Percentiles rank a stretch among this genome's conserved stretches.
Conservation (phyloP, 306 rosid species). For the Cucurbita pepo region DNA sequence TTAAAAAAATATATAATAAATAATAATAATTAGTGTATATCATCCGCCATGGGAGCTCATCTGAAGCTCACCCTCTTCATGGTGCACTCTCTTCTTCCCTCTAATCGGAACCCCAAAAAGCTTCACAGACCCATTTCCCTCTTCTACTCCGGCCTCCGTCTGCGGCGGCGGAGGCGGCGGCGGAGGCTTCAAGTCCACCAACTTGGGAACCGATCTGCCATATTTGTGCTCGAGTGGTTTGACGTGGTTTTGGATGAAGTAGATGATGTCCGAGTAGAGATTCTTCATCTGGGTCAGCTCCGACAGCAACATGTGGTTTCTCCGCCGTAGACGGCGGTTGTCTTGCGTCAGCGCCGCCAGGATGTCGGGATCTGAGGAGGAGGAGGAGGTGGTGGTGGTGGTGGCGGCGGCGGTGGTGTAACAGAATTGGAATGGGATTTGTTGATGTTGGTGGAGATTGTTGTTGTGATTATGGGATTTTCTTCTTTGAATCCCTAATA, state of each 20-base stretch:
- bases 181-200: neutral
- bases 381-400: neutral
- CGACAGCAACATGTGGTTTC: slow-evolving; percentile 53
- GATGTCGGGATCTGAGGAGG: slow-evolving; percentile 13
- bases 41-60: neutral
- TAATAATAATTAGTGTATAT: too few relatives aligned
- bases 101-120: slow-evolving; percentile 6
- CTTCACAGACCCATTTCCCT: neutral
- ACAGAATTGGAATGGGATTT: slow-evolving; percentile 10
- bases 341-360: slow-evolving; percentile 48
- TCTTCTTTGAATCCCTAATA: slow-evolving; percentile 62
- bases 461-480: slow-evolving; percentile 20
- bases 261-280: slow-evolving; percentile 66
- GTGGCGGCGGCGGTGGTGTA: slow-evolving; percentile 6
- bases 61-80: neutral
- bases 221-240: slow-evolving; percentile 18
- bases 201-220: neutral
- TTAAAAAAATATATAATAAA: too few relatives aligned
- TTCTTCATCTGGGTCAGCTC: slow-evolving; percentile 68
- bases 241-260: slow-evolving; percentile 66
- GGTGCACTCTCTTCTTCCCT: neutral
- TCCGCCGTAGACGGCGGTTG: slow-evolving; percentile 50
- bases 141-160: neutral
- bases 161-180: neutral
- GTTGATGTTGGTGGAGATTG: slow-evolving; percentile 8